Evolutionary conservation across 1,139 yeast species (phyloP), one percentile per base, ranked within the genome.

Genomic region (Suhomyces kunorum): DNA sequence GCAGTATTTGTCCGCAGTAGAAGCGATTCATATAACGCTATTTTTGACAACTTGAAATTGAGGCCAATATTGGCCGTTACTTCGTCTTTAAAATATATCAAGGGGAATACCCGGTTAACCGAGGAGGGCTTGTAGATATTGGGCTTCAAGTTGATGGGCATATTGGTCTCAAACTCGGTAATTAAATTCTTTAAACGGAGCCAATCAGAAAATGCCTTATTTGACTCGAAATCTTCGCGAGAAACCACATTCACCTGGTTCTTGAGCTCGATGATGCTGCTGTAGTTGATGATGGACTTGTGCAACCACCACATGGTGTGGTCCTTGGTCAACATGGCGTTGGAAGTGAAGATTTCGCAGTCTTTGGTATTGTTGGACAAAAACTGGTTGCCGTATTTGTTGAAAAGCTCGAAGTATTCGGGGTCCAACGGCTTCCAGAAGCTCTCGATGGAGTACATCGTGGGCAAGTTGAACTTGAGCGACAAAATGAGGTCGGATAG

Each of bases 291-390:
- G 27, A 64, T 48, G 29, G 68, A 55, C 44, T 64, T 59, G 40
- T 68, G 65, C 27, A 64, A 49, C 74, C 74, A 71, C 74, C 73
- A 70, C 17, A 58, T 46, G 4, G 45, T 36, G 28, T 43, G 43
- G 26, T 46, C 49, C 23, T 44, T 44, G 38, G 40, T 47, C 30
- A 43, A 32, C 39, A 38, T 32, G 22, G 28, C 20, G 29, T 34
- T 34, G 12, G 39, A 30, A 23, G 32, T 23, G 12, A 38, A 42
- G 8, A 34, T 34, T 14, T 38, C 45, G 6, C 37, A 28, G 26
- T 42, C 42, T 16, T 32, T 18, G 15, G n/a, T 19, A n/a, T 38
- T 32, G 20, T 35, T 35, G 22, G 42, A 38, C 17, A 38, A 37
- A 5, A 36, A 17, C 12, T 41, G 40, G 30, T 35, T 38, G 27